Percentiles rank a stretch among this genome's conserved stretches.
These are phyloP conservation scores for Atractiella rhizophila DNA, from an alignment of 768 basidiomycete species.

Conservation along the genomic window DNA sequence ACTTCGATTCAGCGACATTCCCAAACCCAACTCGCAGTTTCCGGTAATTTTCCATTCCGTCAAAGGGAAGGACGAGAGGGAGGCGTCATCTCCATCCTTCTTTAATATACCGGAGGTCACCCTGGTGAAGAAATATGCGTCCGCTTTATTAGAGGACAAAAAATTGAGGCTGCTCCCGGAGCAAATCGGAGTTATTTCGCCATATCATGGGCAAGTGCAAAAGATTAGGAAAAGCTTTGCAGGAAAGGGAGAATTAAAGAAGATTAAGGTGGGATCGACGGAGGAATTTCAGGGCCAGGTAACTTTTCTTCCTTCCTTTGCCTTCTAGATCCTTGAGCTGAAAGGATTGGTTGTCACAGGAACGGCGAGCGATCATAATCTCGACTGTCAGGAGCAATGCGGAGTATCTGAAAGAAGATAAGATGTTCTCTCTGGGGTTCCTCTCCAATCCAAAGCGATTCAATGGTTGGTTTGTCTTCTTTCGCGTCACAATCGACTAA, in stretches of 20 bases:
- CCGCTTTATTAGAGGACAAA: not conserved
- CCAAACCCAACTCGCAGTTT: not conserved
- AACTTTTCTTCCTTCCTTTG: no score
- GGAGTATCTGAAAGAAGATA: conserved; percentile 2
- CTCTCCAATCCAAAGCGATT: conserved; percentile 7
- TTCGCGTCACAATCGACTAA: not conserved
- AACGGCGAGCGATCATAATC: conserved; percentile 9
- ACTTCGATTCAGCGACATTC: not conserved
- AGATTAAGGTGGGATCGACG: not conserved
- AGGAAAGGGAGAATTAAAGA: not conserved
- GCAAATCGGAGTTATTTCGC: not conserved
- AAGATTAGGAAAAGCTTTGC: conserved; percentile 1
- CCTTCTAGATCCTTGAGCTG: not conserved
- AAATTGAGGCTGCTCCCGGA: not conserved
- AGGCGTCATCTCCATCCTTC: conserved; percentile 4
- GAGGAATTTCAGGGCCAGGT: not conserved
- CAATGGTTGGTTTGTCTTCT: no score
- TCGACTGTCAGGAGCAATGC: conserved; percentile 9
- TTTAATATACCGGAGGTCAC: conserved; percentile 9
- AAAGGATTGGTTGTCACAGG: not conserved
- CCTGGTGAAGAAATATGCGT: conserved; percentile 1
- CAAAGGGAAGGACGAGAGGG: conserved; percentile 1
- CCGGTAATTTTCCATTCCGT: not conserved
- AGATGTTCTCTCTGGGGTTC: conserved; percentile 6
- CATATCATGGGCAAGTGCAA: not conserved